A percentile compares a stretch with the other conserved stretches of the same genome.
Evolutionary conservation across 228 moss, liverwort and hornwort genomes (phyloP).

Genomic region (Sphagnum magellanicum): DNA sequence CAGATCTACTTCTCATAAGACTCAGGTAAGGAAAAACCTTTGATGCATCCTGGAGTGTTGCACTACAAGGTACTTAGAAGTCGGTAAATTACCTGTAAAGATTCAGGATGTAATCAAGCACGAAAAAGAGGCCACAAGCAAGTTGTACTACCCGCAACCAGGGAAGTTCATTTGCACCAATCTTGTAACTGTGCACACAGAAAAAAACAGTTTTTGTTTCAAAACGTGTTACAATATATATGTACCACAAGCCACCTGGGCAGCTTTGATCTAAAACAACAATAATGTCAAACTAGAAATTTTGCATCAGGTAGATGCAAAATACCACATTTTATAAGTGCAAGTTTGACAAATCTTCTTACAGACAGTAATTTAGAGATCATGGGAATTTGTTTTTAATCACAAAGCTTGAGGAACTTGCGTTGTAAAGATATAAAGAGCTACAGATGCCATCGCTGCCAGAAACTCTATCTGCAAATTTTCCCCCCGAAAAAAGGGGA

Average conservation of each 20-base stretch:
- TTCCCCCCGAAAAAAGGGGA: no score
- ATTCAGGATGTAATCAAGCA: conserved; percentile 75
- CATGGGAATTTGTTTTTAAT: no score
- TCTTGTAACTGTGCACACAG: no score
- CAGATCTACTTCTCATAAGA: background rate
- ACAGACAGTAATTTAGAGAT: background rate
- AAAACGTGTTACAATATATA: no score
- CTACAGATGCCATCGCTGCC: conserved; percentile 72
- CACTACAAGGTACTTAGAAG: background rate
- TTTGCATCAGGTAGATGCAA: background rate
- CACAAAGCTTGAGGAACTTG: conserved; percentile 23
- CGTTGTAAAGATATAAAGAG: conserved; percentile 78
- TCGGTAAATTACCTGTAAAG: conserved; percentile 54
- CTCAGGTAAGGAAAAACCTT: background rate
- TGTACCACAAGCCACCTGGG: no score
- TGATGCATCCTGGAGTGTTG: background rate
- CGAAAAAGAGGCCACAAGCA: conserved; percentile 77
- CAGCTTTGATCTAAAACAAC: no score
- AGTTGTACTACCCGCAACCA: conserved; percentile 63
- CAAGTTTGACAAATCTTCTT: background rate
- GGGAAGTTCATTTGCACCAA: no score
- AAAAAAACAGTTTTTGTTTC: no score
- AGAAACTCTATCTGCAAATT: conserved; percentile 73
- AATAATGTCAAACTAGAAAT: background rate
- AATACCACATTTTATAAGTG: background rate